These are phyloP conservation scores for Umbelopsis isabellina DNA, from an alignment of 192 early-diverging fungal species.

Conservation along the genomic window DNA sequence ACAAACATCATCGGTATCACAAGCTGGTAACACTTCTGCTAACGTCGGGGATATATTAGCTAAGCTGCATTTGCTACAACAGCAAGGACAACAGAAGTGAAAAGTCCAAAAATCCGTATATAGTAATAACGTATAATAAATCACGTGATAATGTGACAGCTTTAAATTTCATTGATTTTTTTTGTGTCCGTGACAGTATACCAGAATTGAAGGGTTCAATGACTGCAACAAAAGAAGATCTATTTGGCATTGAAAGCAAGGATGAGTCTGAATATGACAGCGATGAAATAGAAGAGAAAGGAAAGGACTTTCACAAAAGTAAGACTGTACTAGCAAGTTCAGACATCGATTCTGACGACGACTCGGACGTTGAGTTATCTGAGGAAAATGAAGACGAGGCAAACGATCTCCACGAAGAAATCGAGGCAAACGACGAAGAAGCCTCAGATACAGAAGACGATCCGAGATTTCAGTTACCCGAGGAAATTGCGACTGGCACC, in stretches of 20 bases:
- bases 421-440: slow-evolving; percentile 32
- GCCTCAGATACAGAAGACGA: slow-evolving; percentile 30
- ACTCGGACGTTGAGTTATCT: not conserved
- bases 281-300: slow-evolving; percentile 32
- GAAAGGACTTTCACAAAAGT: slow-evolving; percentile 14
- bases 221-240: slow-evolving; percentile 28
- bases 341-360: slow-evolving; percentile 21
- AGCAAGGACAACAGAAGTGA: not conserved
- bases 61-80: not conserved
- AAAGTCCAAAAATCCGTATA: not conserved
- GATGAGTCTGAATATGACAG: slow-evolving; percentile 22
- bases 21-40: not conserved
- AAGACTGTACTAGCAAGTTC: not conserved
- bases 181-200: not conserved
- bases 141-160: not conserved
- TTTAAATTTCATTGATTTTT: slow-evolving; percentile 8
- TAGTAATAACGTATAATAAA: not conserved
- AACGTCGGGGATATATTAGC: slow-evolving; percentile 1
- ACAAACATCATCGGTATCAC: not conserved
- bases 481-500: slow-evolving; percentile 3
- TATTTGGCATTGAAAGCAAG: slow-evolving; percentile 34
- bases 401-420: slow-evolving; percentile 29
- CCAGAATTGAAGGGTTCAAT: not conserved
- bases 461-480: slow-evolving; percentile 22
- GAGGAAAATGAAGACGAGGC: slow-evolving; percentile 32